phyloP scores from a whole-genome alignment of 306 rosid species.

The Gastrolobium bilobum region DNA sequence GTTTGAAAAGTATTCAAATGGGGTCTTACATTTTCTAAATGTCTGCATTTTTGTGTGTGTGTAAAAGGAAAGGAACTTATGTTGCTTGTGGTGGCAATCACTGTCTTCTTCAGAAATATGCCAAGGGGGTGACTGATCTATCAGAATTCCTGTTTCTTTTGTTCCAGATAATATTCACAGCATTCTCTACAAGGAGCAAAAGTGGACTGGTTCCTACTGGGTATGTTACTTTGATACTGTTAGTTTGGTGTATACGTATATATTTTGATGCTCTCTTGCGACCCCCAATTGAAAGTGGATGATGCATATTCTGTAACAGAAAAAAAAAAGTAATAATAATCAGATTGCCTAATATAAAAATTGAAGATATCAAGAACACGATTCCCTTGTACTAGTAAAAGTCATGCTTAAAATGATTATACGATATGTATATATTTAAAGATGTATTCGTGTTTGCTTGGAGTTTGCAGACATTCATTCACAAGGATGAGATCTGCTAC shows the following conservation, averaged over 20 bases:
- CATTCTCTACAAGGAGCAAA: constrained; percentile 74
- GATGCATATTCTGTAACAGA: constrained; percentile 11
- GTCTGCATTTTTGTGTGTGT: background rate
- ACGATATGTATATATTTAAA: background rate
- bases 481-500: constrained; percentile 25
- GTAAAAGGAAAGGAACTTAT: background rate
- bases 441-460: constrained; percentile 2
- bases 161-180: constrained; percentile 85
- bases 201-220: constrained; percentile 94
- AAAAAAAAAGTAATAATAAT: background rate
- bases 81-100: background rate
- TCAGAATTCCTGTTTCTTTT: constrained; percentile 31
- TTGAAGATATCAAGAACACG: background rate
- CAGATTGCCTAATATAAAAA: background rate
- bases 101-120: constrained; percentile 13
- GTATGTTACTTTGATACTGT: constrained; percentile 50
- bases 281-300: background rate
- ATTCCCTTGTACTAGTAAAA: background rate
- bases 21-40: constrained; percentile 10
- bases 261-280: constrained; percentile 3
- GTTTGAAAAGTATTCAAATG: constrained; percentile 13
- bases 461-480: background rate
- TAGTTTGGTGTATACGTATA: constrained; percentile 5
- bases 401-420: constrained; percentile 8
- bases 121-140: constrained; percentile 8